Conservation (phyloP, 2,329 filamentous ascomycete species). For the Venturia nashicola region DNA sequence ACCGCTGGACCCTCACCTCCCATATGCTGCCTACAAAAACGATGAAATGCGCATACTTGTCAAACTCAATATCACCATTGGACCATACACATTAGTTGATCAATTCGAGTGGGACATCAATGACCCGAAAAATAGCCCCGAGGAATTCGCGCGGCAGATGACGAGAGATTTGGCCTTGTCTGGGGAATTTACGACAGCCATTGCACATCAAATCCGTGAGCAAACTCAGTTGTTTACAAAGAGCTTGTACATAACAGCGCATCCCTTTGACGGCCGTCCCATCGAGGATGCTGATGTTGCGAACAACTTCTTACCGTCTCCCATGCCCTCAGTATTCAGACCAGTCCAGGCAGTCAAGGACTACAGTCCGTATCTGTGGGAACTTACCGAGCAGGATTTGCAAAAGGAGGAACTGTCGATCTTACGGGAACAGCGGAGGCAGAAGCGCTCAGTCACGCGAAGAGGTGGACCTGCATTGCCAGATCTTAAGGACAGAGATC, state of each 20-base stretch:
- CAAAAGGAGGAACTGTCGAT: slow-evolving; percentile 88
- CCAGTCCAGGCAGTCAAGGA: slow-evolving; percentile 90
- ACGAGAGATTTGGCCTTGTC: slow-evolving; percentile 78
- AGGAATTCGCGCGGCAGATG: slow-evolving; percentile 88
- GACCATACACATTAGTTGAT: slow-evolving; percentile 83
- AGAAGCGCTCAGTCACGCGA: slow-evolving; percentile 90
- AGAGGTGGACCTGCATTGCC: slow-evolving; percentile 84
- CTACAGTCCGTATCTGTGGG: slow-evolving; percentile 85
- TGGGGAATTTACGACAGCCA: slow-evolving; percentile 93
- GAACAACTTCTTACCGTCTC: slow-evolving; percentile 73
- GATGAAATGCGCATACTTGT: slow-evolving; percentile 96
- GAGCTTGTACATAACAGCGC: slow-evolving; percentile 82
- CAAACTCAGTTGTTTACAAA: slow-evolving; percentile 90
- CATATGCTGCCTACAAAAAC: slow-evolving; percentile 92
- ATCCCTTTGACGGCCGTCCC: slow-evolving; percentile 88
- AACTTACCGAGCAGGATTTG: slow-evolving; percentile 79
- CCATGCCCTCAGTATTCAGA: slow-evolving; percentile 70
- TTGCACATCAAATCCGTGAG: slow-evolving; percentile 94
- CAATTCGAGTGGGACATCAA: slow-evolving; percentile 99
- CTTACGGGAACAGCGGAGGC: slow-evolving; percentile 81
- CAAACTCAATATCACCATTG: slow-evolving; percentile 96
- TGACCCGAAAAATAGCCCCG: slow-evolving; percentile 82
- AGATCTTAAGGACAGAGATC: slow-evolving; percentile 89
- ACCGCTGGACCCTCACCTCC: slow-evolving; percentile 75
- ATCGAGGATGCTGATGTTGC: slow-evolving; percentile 86